Evolutionary conservation across 768 basidiomycete genomes (phyloP).

Genomic region (Xerocomellus dryophilus): DNA sequence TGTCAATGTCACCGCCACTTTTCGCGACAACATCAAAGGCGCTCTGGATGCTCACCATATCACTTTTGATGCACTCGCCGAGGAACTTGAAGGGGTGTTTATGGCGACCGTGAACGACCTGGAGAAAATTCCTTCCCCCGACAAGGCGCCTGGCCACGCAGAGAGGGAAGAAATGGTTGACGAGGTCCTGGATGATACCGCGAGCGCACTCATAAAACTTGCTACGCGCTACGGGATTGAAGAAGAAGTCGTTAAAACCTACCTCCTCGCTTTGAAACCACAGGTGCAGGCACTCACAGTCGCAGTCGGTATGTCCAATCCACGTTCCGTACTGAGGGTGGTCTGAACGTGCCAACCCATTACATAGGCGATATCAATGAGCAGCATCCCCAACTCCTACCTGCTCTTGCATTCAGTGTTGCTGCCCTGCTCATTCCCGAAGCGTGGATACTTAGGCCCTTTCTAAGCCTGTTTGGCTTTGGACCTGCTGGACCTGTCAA

Average conservation of each 20-base stretch:
- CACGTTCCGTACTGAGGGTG: neutral
- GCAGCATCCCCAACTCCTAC: slow-evolving; percentile 8
- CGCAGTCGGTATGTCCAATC: slow-evolving; percentile 4
- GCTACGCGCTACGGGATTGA: slow-evolving; percentile 2
- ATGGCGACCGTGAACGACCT: neutral
- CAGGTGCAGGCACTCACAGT: slow-evolving; percentile 6
- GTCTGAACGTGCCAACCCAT: neutral
- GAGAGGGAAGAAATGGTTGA: slow-evolving; percentile 6
- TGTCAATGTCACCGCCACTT: slow-evolving; percentile 7
- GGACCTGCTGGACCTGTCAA: slow-evolving; percentile 14
- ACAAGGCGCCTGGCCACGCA: slow-evolving; percentile 2
- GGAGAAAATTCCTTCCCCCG: neutral
- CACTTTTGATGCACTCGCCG: slow-evolving; percentile 2
- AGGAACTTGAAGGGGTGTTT: slow-evolving; percentile 15
- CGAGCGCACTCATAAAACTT: slow-evolving; percentile 1
- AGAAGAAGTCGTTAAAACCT: neutral
- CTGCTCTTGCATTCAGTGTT: slow-evolving; percentile 1
- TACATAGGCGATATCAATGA: slow-evolving; percentile 16
- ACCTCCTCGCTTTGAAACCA: slow-evolving; percentile 5
- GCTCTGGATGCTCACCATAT: slow-evolving; percentile 4
- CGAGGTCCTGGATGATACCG: slow-evolving; percentile 3
- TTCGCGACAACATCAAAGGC: slow-evolving; percentile 10
- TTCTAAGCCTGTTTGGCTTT: slow-evolving; percentile 14
- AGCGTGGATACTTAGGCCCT: slow-evolving; percentile 14
- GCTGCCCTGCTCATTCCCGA: slow-evolving; percentile 9